Conservation (phyloP, 139 green algal species). For the Axilococcus clingmanii region DNA sequence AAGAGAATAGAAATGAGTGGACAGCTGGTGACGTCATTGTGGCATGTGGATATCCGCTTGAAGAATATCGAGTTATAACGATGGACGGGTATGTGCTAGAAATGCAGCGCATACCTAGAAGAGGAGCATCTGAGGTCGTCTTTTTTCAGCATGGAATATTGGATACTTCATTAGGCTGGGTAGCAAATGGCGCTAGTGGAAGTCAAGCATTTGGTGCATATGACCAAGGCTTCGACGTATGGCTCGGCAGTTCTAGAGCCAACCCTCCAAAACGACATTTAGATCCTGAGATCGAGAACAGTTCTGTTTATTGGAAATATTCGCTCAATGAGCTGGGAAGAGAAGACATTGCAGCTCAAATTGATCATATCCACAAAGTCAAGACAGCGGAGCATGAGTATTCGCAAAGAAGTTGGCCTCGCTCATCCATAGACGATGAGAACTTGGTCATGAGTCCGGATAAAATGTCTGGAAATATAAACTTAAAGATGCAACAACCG, state of each 20-base stretch:
- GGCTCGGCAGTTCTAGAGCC: conserved; percentile 71
- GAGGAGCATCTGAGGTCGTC: conserved; percentile 48
- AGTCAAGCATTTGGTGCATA: conserved; percentile 82
- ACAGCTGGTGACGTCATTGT: conserved; percentile 30
- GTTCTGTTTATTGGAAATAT: conserved; percentile 72
- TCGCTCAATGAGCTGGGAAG: conserved; percentile 74
- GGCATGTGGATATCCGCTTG: conserved; percentile 48
- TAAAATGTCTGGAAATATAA: neutral
- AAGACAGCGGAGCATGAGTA: conserved; percentile 65
- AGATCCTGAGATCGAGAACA: neutral
- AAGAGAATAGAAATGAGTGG: conserved; percentile 24
- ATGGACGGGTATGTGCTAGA: conserved; percentile 68
- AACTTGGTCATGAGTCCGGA: neutral
- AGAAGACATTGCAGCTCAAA: conserved; percentile 55
- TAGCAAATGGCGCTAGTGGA: conserved; percentile 63
- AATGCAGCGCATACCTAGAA: conserved; percentile 72
- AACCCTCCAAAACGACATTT: conserved; percentile 63
- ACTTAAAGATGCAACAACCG: neutral
- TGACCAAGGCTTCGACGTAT: conserved; percentile 82
- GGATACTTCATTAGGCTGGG: conserved; percentile 83
- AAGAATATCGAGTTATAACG: conserved; percentile 54
- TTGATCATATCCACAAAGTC: conserved; percentile 72
- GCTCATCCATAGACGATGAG: neutral
- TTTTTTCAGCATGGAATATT: conserved; percentile 86
- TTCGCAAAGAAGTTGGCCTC: conserved; percentile 1